Evolutionary conservation across 108 stramenopile species (phyloP).

Genomic region (Aurantiochytrium sp.): DNA sequence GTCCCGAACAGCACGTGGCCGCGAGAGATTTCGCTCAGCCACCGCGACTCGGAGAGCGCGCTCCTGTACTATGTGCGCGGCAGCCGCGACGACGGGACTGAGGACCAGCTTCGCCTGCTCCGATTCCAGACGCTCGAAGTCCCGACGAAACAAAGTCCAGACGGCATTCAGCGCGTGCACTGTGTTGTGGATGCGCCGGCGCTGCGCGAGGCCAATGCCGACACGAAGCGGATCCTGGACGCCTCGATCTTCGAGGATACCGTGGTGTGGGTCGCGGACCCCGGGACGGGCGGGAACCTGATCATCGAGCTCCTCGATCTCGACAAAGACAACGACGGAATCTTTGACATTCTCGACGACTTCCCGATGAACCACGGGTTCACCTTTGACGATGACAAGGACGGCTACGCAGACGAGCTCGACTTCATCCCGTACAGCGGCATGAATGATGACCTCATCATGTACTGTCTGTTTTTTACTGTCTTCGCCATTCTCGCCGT

Average conservation of each 20-base stretch:
- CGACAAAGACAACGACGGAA: constrained; percentile 16
- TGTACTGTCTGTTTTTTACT: background rate
- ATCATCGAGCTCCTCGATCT: constrained; percentile 3
- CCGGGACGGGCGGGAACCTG: background rate
- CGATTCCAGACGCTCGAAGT: background rate
- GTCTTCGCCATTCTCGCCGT: background rate
- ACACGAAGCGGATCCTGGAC: background rate
- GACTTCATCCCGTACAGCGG: background rate
- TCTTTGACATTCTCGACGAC: background rate
- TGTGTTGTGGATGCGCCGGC: background rate
- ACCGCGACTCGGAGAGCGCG: background rate
- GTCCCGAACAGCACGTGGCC: background rate
- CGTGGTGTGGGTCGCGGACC: background rate
- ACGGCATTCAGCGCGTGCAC: background rate
- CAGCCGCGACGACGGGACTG: background rate
- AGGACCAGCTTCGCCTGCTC: background rate
- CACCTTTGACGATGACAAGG: background rate
- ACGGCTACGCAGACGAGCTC: background rate
- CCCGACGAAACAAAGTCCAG: background rate
- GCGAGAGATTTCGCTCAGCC: background rate
- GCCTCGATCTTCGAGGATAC: background rate
- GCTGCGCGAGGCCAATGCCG: background rate
- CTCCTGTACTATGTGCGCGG: background rate
- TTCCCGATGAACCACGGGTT: background rate
- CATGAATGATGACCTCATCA: background rate